Conservation (phyloP, 306 rosid species). For the Gastrolobium villosum region DNA sequence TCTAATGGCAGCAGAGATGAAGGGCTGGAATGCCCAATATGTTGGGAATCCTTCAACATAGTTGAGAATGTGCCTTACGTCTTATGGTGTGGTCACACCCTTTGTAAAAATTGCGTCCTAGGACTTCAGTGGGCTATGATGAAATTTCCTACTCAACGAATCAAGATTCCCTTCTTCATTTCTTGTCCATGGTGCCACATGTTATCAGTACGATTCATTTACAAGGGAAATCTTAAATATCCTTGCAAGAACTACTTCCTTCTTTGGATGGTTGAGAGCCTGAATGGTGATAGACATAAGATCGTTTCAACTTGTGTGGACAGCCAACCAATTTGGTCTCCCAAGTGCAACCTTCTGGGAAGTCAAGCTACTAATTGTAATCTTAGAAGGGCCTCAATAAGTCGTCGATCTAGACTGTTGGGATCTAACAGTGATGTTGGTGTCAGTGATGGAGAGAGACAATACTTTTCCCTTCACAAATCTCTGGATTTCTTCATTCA, state of each 20-base stretch:
- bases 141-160: slow-evolving; percentile 75
- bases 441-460: slow-evolving; percentile 52
- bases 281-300: slow-evolving; percentile 79
- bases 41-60: slow-evolving; percentile 93
- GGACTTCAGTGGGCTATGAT: slow-evolving; percentile 89
- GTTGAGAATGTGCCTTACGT: slow-evolving; percentile 97
- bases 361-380: slow-evolving; percentile 57
- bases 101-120: slow-evolving; percentile 88
- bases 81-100: slow-evolving; percentile 94
- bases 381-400: slow-evolving; percentile 61
- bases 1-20: slow-evolving; percentile 85
- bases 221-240: slow-evolving; percentile 77
- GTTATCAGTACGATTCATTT: slow-evolving; percentile 74
- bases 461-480: slow-evolving; percentile 63
- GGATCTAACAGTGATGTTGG: slow-evolving; percentile 51
- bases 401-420: slow-evolving; percentile 50
- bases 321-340: slow-evolving; percentile 60
- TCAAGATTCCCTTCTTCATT: slow-evolving; percentile 73
- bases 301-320: slow-evolving; percentile 55
- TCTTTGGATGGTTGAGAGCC: slow-evolving; percentile 95
- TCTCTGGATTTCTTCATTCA: slow-evolving; percentile 83
- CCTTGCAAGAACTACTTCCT: slow-evolving; percentile 91
- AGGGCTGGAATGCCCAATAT: slow-evolving; percentile 91
- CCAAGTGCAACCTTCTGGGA: slow-evolving; percentile 56
- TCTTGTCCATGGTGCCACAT: slow-evolving; percentile 95